A percentile compares a stretch with the other conserved stretches of the same genome.
Conservation (phyloP, 2,329 filamentous ascomycete genomes). For the Cordyceps fumosorosea region DNA sequence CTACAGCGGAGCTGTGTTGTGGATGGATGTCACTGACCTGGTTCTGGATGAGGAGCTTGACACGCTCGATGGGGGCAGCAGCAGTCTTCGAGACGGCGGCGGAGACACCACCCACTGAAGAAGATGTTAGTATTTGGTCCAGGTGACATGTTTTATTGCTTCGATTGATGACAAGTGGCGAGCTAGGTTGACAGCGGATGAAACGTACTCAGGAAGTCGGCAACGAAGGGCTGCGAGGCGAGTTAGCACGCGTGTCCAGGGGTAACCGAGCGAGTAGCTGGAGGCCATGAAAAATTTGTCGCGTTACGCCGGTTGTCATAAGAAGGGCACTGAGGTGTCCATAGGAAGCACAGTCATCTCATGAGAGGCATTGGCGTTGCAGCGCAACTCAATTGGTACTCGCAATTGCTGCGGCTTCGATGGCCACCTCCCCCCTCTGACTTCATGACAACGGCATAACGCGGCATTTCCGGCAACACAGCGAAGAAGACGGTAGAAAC, state of each 20-base stretch:
- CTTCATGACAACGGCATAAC: constrained; percentile 21
- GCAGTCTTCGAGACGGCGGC: constrained; percentile 99
- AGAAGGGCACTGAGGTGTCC: background rate
- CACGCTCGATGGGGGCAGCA: constrained; percentile 99
- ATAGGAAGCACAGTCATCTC: background rate
- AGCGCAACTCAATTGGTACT: constrained; percentile 18
- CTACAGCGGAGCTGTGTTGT: background rate
- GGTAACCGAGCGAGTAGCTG: constrained; percentile 5
- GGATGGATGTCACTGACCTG: constrained; percentile 61
- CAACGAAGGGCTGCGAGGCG: constrained; percentile 73
- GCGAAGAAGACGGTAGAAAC: constrained; percentile 24
- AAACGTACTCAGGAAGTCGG: constrained; percentile 97
- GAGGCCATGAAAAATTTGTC: constrained; percentile 12
- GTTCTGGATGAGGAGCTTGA: constrained; percentile 99
- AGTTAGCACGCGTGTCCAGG: constrained; percentile 27
- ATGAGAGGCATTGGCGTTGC: constrained; percentile 6
- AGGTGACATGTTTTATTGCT: background rate
- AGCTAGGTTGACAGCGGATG: constrained; percentile 4
- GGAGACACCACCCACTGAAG: constrained; percentile 96
- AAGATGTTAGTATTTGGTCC: constrained; percentile 20
- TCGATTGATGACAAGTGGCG: background rate
- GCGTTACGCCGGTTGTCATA: background rate
- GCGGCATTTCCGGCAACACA: constrained; percentile 23
- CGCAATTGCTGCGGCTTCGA: constrained; percentile 2
- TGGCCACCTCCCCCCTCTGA: background rate